phyloP scores from a whole-genome alignment of 225 moss, liverwort and hornwort genomes.

The Antitrichia curtipendula region DNA sequence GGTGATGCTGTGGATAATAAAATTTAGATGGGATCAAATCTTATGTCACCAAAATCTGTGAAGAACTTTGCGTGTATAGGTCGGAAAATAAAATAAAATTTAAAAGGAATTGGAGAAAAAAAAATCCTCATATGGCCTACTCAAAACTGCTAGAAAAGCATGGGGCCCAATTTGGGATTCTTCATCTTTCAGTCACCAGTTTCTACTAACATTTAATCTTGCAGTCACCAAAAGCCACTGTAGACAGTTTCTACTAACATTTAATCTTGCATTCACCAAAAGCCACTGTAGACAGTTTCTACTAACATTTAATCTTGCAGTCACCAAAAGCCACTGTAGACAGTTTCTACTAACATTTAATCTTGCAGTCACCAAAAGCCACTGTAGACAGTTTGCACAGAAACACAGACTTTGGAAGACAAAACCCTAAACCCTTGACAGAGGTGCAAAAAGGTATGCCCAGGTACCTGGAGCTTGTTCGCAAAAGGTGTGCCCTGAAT shows the following conservation, averaged over 20 bases:
- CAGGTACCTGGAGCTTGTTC: background rate
- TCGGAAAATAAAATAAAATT: background rate
- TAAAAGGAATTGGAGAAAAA: background rate
- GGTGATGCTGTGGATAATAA: background rate
- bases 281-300: too few relatives aligned
- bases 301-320: too few relatives aligned
- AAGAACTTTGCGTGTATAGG: background rate
- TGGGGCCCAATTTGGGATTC: background rate
- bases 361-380: background rate
- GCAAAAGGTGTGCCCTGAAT: background rate
- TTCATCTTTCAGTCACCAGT: background rate
- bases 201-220: background rate
- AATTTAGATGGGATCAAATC: background rate
- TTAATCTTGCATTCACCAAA: background rate
- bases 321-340: too few relatives aligned
- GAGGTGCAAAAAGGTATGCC: background rate
- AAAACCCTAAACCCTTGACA: background rate
- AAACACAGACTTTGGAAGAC: background rate
- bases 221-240: background rate
- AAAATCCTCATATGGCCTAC: background rate
- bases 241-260: background rate
- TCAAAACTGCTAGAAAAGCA: background rate
- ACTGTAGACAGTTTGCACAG: background rate
- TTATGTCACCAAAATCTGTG: background rate
- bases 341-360: background rate